Base-by-base conservation (phyloP, 805 yeast genomes). In the Cyberlindnera samutprakarnensis region DNA sequence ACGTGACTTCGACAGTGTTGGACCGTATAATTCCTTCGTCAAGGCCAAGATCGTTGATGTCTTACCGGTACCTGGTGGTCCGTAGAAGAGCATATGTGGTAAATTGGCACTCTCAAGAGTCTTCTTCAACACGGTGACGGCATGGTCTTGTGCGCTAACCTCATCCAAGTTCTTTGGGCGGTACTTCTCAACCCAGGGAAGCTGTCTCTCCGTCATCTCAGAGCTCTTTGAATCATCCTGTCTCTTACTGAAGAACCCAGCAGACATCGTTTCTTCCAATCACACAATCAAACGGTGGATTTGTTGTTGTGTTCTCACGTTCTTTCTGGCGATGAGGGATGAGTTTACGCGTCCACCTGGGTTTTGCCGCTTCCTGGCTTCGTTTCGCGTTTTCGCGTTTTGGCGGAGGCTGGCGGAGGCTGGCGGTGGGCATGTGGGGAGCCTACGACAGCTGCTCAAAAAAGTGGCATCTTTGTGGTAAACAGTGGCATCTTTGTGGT, bases 31-130 rank as follows among this genome's bases (percentile, higher is more conserved):
- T 49, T 84, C 85, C 44, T 72, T 78, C 3, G 94, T 86, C 43
- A 85, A 61, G 3, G 95, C 95, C 35, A 86, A 61, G 19, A 85
- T 79, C 0, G 95, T 86, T 2, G 95, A 84, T 0, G 95, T 85
- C 49, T 85, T 85, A 41, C 95, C 95, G 0, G 94, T 85, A 14
- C 95, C 95, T 29, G 95, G 95, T 1, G 95, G 95, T 0, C 95
- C 95, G 52, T 85, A 86, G 60, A 85, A 85, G 23, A 85, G 59
- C 92, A 85, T 80, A 54, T 85, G 95, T 4, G 97, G 96, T 34
- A 85, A 61, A 53, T 90, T 92, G 18, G 88, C 81, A 10, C 90
- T 72, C 36, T 74, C 67, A 14, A 92, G 56, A 1, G 95, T 82
- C 50, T 78, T 76, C 54, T 82, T 80, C 39, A 92, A 63, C 19